Base-by-base conservation (phyloP, 768 basidiomycete genomes). In the Termitomyces eurrhizus region DNA sequence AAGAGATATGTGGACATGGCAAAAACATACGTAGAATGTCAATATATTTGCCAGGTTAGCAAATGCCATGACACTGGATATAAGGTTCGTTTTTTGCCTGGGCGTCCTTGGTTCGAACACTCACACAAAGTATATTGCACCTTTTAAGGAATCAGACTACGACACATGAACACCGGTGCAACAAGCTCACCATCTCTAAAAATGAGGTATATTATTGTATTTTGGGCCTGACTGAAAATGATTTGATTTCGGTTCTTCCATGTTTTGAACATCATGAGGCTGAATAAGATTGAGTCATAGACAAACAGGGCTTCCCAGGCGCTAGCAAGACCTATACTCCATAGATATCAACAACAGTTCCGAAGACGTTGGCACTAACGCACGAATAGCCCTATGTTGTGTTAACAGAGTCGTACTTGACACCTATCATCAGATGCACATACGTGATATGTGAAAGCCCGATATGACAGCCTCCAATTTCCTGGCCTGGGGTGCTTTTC, bases 41-140 rank as follows among this genome's bases (percentile, higher is more conserved):
- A 55, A 42, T 42, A 55, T 55, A 44, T 55, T 55, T 13, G 54
- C 41, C n/a, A 55, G 12, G 26, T 55, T 55, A 5, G 41, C 54
- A 13, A 55, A 11, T 32, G 74, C 81, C 81, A 85, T 84, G 42
- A 80, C 73, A 7, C 84, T 86, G 11, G 58, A 57, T 26, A 29
- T 9, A 29, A n/a, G 21, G 8, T 12, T 9, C 11, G 26, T 32
- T 52, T 36, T 36, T 18, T 24, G 45, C 26, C 21, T 37, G 32
- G 33, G 13, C 14, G 5, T 29, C 14, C 24, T 18, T 39, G 3
- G 52, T 13, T 21, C 3, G 18, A 14, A 29, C 21, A 64, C 81
- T 71, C 60, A 85, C 84, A 76, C 80, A 63, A 82, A 85, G 65
- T 84, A 86, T n/a, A 85, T 67, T 1, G 81, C 78, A 58, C 83